Conservation (phyloP, 441 rosid species). For the Erodium trifolium region DNA sequence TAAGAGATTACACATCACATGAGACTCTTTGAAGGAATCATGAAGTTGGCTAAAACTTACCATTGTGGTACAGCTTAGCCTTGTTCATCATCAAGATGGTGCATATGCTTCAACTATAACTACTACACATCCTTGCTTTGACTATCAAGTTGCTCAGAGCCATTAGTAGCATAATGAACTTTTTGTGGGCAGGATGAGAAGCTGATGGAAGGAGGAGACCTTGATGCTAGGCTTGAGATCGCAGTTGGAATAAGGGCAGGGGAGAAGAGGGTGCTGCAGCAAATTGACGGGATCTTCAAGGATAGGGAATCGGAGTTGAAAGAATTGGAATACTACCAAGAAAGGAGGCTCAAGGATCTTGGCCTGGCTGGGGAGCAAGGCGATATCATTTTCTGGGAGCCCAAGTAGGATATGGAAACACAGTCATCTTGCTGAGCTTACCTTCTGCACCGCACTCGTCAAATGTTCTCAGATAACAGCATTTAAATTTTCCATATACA, state of each 20-base stretch:
- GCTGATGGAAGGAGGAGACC: slow-evolving; percentile 38
- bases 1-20: neutral
- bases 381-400: slow-evolving; percentile 89
- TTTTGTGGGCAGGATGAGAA: slow-evolving; percentile 58
- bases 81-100: neutral
- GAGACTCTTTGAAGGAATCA: too few species aligned
- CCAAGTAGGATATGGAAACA: slow-evolving; percentile 15
- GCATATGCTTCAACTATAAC: neutral
- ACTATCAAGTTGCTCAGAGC: neutral
- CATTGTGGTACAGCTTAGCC: neutral
- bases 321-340: slow-evolving; percentile 77
- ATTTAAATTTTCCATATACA: neutral
- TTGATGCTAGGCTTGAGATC: slow-evolving; percentile 39
- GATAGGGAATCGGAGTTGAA: slow-evolving; percentile 59
- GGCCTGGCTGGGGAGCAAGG: slow-evolving; percentile 95
- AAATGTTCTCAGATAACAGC: neutral
- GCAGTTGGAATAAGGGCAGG: slow-evolving; percentile 67
- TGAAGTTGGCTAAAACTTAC: too few species aligned
- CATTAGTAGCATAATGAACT: neutral
- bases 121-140: neutral
- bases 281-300: slow-evolving; percentile 52
- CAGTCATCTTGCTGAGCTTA: neutral
- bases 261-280: slow-evolving; percentile 80
- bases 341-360: slow-evolving; percentile 77
- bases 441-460: too few species aligned